Percentiles rank a stretch among this genome's conserved stretches.
phyloP scores from a whole-genome alignment of 352 stramenopile genomes.

The Phytophthora litchii region DNA sequence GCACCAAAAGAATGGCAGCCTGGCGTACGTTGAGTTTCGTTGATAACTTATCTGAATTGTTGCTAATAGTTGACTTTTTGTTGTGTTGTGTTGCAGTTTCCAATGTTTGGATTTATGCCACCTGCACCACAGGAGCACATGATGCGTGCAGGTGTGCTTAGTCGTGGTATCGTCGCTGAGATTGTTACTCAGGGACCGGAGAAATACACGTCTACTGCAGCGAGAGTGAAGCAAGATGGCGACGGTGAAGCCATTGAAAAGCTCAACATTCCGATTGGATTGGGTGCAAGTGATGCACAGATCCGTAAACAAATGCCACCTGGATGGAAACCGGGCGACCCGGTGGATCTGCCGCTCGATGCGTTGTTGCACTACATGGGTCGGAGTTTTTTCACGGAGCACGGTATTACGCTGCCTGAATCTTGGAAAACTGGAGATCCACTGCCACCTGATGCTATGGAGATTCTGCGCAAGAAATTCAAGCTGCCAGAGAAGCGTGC shows the following conservation, averaged over 20 bases:
- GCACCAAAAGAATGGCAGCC: constrained; percentile 78
- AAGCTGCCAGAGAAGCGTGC: constrained; percentile 74
- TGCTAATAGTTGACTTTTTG: not conserved
- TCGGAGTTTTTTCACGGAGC: constrained; percentile 74
- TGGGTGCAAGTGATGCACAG: constrained; percentile 72
- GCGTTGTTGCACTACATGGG: constrained; percentile 84
- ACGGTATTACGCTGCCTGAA: constrained; percentile 73
- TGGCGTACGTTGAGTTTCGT: constrained; percentile 48
- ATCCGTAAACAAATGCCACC: constrained; percentile 80
- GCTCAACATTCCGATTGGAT: constrained; percentile 66
- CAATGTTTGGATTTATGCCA: constrained; percentile 89
- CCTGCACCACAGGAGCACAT: constrained; percentile 85
- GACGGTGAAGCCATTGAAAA: constrained; percentile 39
- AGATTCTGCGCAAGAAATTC: constrained; percentile 81
- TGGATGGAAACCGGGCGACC: constrained; percentile 82
- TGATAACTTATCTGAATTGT: not conserved
- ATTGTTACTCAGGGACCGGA: constrained; percentile 76
- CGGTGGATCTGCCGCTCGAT: constrained; percentile 78
- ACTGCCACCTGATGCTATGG: constrained; percentile 73
- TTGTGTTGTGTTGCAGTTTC: constrained; percentile 48
- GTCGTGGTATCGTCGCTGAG: constrained; percentile 78
- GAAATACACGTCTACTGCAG: constrained; percentile 65
- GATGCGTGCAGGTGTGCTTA: constrained; percentile 85
- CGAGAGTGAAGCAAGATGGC: constrained; percentile 38
- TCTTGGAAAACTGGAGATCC: constrained; percentile 75